These are phyloP conservation scores for Colletotrichum sidae DNA, from an alignment of 2,329 filamentous ascomycete species.

Conservation along the genomic window DNA sequence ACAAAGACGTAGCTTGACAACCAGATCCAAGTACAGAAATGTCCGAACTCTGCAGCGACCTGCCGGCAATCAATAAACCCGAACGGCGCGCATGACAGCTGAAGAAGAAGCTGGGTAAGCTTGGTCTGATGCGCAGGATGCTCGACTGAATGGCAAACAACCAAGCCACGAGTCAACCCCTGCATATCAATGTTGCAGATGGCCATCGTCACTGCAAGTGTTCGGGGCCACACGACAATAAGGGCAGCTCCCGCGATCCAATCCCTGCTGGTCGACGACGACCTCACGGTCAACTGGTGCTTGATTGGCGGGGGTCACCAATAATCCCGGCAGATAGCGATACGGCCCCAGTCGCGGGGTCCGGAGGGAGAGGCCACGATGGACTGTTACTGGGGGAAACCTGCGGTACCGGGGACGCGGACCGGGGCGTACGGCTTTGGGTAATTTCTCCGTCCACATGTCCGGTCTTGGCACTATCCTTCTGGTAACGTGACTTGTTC, in stretches of 20 bases:
- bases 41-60: too few relatives aligned
- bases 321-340: not conserved
- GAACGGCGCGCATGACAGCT: too few relatives aligned
- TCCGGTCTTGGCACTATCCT: constrained; percentile 26
- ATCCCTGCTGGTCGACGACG: not conserved
- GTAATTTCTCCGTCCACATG: constrained; percentile 34
- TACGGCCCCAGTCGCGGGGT: constrained; percentile 13
- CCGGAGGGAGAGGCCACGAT: constrained; percentile 12
- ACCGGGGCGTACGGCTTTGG: constrained; percentile 15
- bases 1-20: too few relatives aligned
- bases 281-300: constrained; percentile 1
- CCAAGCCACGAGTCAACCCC: not conserved
- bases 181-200: not conserved
- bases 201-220: constrained; percentile 7
- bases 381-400: constrained; percentile 22
- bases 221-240: constrained; percentile 24
- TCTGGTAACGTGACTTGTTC: constrained; percentile 18
- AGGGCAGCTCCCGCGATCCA: constrained; percentile 6
- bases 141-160: too few relatives aligned
- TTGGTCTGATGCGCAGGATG: too few relatives aligned
- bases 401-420: constrained; percentile 12
- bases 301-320: constrained; percentile 14
- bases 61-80: too few relatives aligned
- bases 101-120: too few relatives aligned
- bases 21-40: too few relatives aligned